A percentile compares a stretch with the other conserved stretches of the same genome.
phyloP scores from a whole-genome alignment of 768 basidiomycete genomes.

The Mycena maculata region DNA sequence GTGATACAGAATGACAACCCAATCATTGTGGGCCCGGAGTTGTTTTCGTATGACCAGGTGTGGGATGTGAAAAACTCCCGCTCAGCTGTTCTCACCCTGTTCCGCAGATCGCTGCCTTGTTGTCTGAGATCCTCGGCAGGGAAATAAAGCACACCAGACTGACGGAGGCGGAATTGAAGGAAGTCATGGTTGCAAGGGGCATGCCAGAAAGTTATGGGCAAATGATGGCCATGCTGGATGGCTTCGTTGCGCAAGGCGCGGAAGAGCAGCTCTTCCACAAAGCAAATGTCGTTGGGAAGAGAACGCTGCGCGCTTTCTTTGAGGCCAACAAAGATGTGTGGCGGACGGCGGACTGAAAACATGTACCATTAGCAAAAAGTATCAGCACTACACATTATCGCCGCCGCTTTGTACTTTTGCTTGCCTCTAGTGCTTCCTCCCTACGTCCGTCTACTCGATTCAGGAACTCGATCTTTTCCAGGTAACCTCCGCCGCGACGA shows the following conservation, averaged over 20 bases:
- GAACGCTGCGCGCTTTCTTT: conserved; percentile 40
- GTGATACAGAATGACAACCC: conserved; percentile 41
- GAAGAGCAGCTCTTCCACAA: conserved; percentile 40
- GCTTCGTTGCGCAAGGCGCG: conserved; percentile 33
- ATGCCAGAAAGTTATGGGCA: conserved; percentile 36
- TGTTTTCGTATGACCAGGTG: conserved; percentile 47
- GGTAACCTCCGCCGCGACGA: conserved; percentile 79
- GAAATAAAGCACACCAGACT: conserved; percentile 44
- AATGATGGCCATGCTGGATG: conserved; percentile 36
- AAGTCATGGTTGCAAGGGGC: conserved; percentile 31
- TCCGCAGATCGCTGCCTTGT: conserved; percentile 41
- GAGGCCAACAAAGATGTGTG: conserved; percentile 36
- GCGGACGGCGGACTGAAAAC: conserved; percentile 2
- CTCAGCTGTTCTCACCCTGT: neutral
- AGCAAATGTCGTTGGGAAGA: conserved; percentile 41
- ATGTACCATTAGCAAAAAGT: neutral
- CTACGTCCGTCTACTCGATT: conserved; percentile 78
- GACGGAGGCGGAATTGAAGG: conserved; percentile 33
- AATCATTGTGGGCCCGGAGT: conserved; percentile 48
- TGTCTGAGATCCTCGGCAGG: conserved; percentile 43
- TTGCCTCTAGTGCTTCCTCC: conserved; percentile 71
- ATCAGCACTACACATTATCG: conserved; percentile 32
- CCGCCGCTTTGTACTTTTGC: conserved; percentile 66
- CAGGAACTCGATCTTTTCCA: conserved; percentile 89
- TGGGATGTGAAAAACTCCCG: neutral